Conservation (phyloP, 805 yeast species). For the Starmerella potacharoeniae region DNA sequence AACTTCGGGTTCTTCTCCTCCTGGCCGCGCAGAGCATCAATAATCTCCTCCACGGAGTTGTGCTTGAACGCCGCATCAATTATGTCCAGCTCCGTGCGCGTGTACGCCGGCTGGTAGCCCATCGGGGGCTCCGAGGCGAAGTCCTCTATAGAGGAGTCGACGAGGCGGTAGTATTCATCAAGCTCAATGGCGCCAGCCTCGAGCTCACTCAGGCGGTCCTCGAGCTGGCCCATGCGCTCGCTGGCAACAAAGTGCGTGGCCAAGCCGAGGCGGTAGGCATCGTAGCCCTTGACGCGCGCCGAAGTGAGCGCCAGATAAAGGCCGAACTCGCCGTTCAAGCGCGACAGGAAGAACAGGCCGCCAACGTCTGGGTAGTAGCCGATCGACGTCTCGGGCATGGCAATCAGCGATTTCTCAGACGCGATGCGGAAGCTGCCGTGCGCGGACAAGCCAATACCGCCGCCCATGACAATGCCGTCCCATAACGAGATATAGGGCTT, state of each 20-base stretch:
- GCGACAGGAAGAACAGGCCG: slow-evolving; percentile 76
- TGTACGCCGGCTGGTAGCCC: slow-evolving; percentile 43
- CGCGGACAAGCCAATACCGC: slow-evolving; percentile 86
- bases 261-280: slow-evolving; percentile 70
- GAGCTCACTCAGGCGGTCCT: slow-evolving; percentile 53
- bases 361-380: slow-evolving; percentile 97
- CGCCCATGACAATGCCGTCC: slow-evolving; percentile 96
- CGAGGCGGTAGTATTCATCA: slow-evolving; percentile 34
- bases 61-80: slow-evolving; percentile 61
- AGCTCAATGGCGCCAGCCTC: slow-evolving; percentile 28
- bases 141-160: slow-evolving; percentile 68
- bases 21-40: slow-evolving; percentile 36
- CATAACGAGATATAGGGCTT: slow-evolving; percentile 79
- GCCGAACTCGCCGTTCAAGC: slow-evolving; percentile 72
- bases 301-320: slow-evolving; percentile 82
- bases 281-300: slow-evolving; percentile 61
- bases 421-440: slow-evolving; percentile 90
- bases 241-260: slow-evolving; percentile 84
- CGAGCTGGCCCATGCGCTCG: slow-evolving; percentile 49
- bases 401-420: slow-evolving; percentile 80
- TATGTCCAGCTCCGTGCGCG: slow-evolving; percentile 44
- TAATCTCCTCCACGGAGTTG: slow-evolving; percentile 40
- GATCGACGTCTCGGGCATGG: slow-evolving; percentile 97
- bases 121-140: slow-evolving; percentile 39
- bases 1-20: slow-evolving; percentile 50